Base-by-base conservation (phyloP, 2,329 filamentous ascomycete species). In the Cytospora paraplurivora region DNA sequence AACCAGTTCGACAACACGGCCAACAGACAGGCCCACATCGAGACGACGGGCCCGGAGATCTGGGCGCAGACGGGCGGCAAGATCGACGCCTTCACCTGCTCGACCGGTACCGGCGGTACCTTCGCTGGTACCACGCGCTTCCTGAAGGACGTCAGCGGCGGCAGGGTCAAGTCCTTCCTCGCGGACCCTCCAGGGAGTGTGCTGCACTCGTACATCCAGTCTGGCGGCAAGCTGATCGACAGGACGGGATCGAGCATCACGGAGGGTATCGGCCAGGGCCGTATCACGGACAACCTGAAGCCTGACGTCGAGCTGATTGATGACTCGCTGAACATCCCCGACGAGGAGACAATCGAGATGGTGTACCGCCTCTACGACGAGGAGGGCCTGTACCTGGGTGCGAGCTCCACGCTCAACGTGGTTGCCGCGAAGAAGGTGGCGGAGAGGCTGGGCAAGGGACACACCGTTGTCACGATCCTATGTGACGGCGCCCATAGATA, bases 1-100 rank as follows among this genome's bases (percentile, higher is more conserved):
- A 96, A 99, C 78, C 95, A 99, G 79, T 99, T 99, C 78, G 95
- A 99, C 76, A 99, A 99, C 80, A 88, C 84, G 59, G 95, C 95
- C 59, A 99, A 99, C 78, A 85, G 95, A 59, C 88, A 91, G 72
- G 95, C 95, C 55, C 95, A 99, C 75, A 89, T 98, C 70, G 94
- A 97, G 81, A 98, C 94, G 1, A 99, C 95, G 0, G 95, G 95
- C 0, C 95, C 95, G 0, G 95, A 99, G 78, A 97, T 99, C 74
- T 99, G 95, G 95, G 81, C 88, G 34, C 95, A 99, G 82, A 98
- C 95, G 0, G 78, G 75, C 2, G 94, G 95, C 41, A 88, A 88
- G 68, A 78, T 99, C 27, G 93, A 98, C 75, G 95, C 93, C 5
- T 99, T 99, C 72, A 97, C 93, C 3, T 98, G 94, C 77, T 90